Conservation (phyloP, 306 rosid species). For the Vicia villosa region DNA sequence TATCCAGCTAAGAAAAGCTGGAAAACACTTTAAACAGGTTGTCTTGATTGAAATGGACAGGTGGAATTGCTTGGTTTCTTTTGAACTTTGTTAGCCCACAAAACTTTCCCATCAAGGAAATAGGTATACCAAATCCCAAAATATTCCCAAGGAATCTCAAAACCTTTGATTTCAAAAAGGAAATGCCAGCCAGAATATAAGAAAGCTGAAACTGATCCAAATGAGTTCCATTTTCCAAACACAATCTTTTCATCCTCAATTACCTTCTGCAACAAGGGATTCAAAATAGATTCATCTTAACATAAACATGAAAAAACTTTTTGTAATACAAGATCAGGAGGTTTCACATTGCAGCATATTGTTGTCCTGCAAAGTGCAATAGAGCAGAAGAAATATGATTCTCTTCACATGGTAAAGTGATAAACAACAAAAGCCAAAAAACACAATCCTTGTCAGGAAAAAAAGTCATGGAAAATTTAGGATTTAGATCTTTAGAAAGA, state of each 20-base stretch:
- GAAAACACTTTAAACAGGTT: conserved; percentile 47
- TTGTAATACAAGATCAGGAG: conserved; percentile 11
- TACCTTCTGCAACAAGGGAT: conserved; percentile 8
- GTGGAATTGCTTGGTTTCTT: conserved; percentile 42
- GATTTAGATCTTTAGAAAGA: conserved; percentile 36
- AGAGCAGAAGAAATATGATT: conserved; percentile 27
- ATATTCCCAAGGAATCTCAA: conserved; percentile 62
- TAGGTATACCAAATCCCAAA: conserved; percentile 56
- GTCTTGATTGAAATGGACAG: conserved; percentile 63
- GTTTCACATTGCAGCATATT: conserved; percentile 15
- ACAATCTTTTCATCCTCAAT: conserved; percentile 10
- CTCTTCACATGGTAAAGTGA: conserved; percentile 27
- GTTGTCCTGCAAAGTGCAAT: conserved; percentile 23
- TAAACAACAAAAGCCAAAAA: conserved; percentile 43
- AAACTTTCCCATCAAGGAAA: conserved; percentile 40
- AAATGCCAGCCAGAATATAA: conserved; percentile 17
- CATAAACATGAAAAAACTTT: neutral
- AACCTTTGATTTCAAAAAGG: conserved; percentile 30
- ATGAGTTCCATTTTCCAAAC: conserved; percentile 16
- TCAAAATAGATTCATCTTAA: conserved; percentile 19
- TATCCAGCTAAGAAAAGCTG: conserved; percentile 55
- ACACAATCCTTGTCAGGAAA: conserved; percentile 38
- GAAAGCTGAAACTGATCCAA: conserved; percentile 1
- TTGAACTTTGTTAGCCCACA: conserved; percentile 46
- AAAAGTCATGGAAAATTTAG: conserved; percentile 27